phyloP scores from a whole-genome alignment of 306 rosid genomes.

The Rosa lucieae region DNA sequence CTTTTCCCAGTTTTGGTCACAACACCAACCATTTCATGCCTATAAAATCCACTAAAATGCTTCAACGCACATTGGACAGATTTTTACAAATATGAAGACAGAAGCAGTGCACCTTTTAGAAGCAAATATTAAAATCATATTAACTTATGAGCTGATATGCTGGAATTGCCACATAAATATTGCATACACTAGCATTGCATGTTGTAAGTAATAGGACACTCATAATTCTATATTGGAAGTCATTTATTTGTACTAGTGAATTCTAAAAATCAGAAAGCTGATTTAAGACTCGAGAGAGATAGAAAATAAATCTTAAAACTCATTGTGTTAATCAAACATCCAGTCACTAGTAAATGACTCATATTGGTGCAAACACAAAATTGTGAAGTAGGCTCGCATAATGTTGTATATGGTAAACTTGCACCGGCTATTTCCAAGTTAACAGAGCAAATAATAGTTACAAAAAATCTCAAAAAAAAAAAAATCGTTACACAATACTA shows the following conservation, averaged over 20 bases:
- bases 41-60: constrained; percentile 27
- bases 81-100: not conserved
- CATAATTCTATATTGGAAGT: not conserved
- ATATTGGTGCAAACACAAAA: not conserved
- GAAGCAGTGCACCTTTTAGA: not conserved
- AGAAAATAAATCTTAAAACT: not conserved
- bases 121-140: no score
- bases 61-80: not conserved
- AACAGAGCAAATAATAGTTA: no score
- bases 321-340: not conserved
- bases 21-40: constrained; percentile 87
- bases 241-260: not conserved
- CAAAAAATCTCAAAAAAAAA: no score
- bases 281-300: not conserved
- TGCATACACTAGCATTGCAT: not conserved
- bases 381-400: no score
- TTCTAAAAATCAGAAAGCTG: not conserved
- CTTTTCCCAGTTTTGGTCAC: constrained; percentile 66
- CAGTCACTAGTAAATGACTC: not conserved
- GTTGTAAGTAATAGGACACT: not conserved
- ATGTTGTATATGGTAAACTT: no score
- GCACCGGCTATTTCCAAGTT: no score
- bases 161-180: not conserved
- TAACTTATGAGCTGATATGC: not conserved
- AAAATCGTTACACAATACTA: no score